A percentile compares a stretch with the other conserved stretches of the same genome.
phyloP scores from a whole-genome alignment of 208 protist species.

The Wallacemonas collosoma region DNA sequence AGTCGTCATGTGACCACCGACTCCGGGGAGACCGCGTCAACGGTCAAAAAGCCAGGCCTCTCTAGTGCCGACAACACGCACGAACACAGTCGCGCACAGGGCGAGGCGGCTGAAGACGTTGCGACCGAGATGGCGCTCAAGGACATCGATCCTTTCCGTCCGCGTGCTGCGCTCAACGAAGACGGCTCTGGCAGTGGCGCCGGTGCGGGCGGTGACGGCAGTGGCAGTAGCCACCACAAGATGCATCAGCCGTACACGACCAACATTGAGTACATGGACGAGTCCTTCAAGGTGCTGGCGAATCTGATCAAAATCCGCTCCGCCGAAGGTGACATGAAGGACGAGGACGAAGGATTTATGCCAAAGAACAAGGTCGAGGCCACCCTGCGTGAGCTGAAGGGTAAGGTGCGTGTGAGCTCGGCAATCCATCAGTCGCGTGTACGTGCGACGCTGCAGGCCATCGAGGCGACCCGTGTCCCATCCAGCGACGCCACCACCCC shows the following conservation, averaged over 20 bases:
- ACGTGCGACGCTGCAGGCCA: constrained; percentile 48
- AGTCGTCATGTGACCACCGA: not conserved
- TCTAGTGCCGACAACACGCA: too few relatives aligned
- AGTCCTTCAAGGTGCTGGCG: constrained; percentile 85
- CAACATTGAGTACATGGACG: constrained; percentile 93
- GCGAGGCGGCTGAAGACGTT: not conserved
- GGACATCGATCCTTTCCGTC: constrained; percentile 32
- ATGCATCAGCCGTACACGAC: constrained; percentile 63
- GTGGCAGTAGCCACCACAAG: constrained; percentile 6
- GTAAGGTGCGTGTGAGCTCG: constrained; percentile 70
- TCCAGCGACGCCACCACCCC: not conserved
- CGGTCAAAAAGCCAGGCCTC: too few relatives aligned
- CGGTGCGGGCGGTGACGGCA: not conserved
- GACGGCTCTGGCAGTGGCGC: not conserved
- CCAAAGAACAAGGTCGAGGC: constrained; percentile 86
- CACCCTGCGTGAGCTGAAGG: constrained; percentile 80
- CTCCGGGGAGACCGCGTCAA: not conserved
- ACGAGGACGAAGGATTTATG: constrained; percentile 76
- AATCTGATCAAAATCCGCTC: constrained; percentile 83
- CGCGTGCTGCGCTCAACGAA: constrained; percentile 11
- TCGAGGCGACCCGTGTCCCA: not conserved
- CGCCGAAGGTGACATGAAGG: constrained; percentile 90
- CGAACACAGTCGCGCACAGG: too few relatives aligned
- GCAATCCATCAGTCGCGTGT: constrained; percentile 70
- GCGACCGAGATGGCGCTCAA: constrained; percentile 21